These are phyloP conservation scores for Apiospora arundinis DNA, from an alignment of 2,329 filamentous ascomycete species.

Conservation along the genomic window DNA sequence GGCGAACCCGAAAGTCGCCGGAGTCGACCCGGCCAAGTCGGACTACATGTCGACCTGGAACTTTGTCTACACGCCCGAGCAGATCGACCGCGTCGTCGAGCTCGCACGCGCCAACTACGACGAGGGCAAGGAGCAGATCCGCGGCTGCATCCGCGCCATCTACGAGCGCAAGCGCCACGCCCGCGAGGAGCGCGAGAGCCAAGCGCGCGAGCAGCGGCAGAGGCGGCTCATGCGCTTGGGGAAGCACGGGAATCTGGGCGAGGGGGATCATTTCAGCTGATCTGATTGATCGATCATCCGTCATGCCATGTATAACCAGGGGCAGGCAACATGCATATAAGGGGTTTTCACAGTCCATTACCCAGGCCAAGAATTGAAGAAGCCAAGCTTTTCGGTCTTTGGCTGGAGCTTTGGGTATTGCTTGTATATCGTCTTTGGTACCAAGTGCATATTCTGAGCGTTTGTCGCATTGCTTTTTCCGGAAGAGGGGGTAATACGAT, in stretches of 20 bases:
- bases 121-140: constrained; percentile 81
- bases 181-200: constrained; percentile 61
- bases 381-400: no score
- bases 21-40: constrained; percentile 80
- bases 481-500: no score
- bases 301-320: no score
- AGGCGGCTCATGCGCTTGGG: constrained; percentile 57
- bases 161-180: constrained; percentile 87
- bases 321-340: background rate
- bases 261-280: constrained; percentile 72
- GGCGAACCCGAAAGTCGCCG: constrained; percentile 78
- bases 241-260: constrained; percentile 61
- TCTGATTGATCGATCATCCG: background rate
- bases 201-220: constrained; percentile 46
- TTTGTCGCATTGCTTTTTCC: no score
- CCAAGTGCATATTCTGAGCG: no score
- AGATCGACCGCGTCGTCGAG: constrained; percentile 84
- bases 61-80: constrained; percentile 90
- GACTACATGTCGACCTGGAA: constrained; percentile 98
- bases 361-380: no score
- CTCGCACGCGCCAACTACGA: constrained; percentile 87
- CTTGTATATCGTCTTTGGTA: no score
- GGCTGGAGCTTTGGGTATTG: no score
- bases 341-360: background rate
- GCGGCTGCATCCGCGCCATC: constrained; percentile 80